phyloP scores from a whole-genome alignment of 2,329 filamentous ascomycete species.

The Cordyceps javanica region DNA sequence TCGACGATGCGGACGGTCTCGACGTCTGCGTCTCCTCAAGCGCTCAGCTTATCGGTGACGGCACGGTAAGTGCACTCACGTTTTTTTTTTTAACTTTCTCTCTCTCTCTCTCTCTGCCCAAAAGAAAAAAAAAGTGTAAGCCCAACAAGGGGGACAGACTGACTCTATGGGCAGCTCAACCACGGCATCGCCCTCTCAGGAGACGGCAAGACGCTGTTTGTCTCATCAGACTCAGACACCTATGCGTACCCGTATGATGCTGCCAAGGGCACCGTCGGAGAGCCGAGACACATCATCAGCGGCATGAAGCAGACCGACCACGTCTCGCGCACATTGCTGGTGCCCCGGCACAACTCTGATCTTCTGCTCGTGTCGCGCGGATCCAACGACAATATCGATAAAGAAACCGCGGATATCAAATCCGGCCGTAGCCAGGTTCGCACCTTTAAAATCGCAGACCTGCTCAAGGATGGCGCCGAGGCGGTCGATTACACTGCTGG shows the following conservation, averaged over 20 bases:
- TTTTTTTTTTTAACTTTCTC: background rate
- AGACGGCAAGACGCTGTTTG: conserved; percentile 42
- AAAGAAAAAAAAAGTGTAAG: background rate
- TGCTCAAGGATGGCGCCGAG: conserved; percentile 18
- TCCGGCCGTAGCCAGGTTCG: conserved; percentile 57
- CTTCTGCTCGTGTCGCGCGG: conserved; percentile 58
- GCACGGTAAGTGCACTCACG: conserved; percentile 19
- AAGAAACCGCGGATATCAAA: conserved; percentile 36
- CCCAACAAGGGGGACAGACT: background rate
- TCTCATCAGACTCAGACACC: conserved; percentile 46
- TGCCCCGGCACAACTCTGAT: conserved; percentile 44
- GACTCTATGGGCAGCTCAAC: conserved; percentile 32
- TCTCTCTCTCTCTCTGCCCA: background rate
- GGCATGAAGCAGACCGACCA: conserved; percentile 56
- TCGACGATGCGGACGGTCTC: conserved; percentile 24
- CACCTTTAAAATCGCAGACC: conserved; percentile 30
- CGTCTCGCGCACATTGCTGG: conserved; percentile 55
- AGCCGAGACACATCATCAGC: conserved; percentile 42
- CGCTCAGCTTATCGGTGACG: conserved; percentile 22
- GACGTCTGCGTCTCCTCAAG: conserved; percentile 25
- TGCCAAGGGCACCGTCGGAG: conserved; percentile 35
- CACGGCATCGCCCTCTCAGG: conserved; percentile 42
- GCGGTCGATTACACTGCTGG: conserved; percentile 37
- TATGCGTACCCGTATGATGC: conserved; percentile 57
- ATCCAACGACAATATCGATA: conserved; percentile 53